Evolutionary conservation across 2,329 filamentous ascomycete genomes (phyloP), one percentile per base, ranked within the genome.

Genomic region (Coccinonectria pachysandricola): DNA sequence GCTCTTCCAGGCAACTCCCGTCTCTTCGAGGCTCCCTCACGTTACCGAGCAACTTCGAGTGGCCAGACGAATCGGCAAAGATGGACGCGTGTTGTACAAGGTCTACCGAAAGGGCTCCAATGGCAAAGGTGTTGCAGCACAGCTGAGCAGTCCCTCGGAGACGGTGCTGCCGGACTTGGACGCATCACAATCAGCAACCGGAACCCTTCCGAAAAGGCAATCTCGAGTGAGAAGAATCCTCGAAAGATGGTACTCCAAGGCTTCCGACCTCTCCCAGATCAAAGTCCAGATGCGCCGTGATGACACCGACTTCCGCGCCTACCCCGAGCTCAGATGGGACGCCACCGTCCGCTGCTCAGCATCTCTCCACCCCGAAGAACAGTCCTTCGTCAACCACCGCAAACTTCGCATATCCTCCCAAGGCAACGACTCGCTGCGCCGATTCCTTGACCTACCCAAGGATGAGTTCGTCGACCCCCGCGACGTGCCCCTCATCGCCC

Each of bases 401-500:
- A 35, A 33, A 8, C 11, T 27, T 2, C 27, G 23, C 3, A 38
- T 45, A 0, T 45, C 42, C 2, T 40, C 35, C 0, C 12, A 15
- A 0, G 39, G 39, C 4, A 7, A 27, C 0, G 29, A 44, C 9
- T 26, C 37, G 0, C 14, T 45, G 0, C 42, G 35, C 16, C 14
- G 5, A 0, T 45, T 45, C 5, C 21, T 45, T 0, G 13, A n/a
- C 0, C 23, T 45, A 0, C 20, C 36, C 0, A 15, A 18, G 0
- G 21, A 19, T 2, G 39, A 45, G 6, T 22, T 11, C 2, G 30
- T 43, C 2, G 28, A 45, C 7, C 32, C 24, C 0, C 22, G 27
- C n/a, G 40, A 45, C 26, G 34, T 45, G 2, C 42, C 42, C 0
- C 37, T 45, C 3, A 17, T 45, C 6, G 40, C 42, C 0, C 15